phyloP scores from a whole-genome alignment of 2,329 filamentous ascomycete species.

The Aaosphaeria pasadenensis region DNA sequence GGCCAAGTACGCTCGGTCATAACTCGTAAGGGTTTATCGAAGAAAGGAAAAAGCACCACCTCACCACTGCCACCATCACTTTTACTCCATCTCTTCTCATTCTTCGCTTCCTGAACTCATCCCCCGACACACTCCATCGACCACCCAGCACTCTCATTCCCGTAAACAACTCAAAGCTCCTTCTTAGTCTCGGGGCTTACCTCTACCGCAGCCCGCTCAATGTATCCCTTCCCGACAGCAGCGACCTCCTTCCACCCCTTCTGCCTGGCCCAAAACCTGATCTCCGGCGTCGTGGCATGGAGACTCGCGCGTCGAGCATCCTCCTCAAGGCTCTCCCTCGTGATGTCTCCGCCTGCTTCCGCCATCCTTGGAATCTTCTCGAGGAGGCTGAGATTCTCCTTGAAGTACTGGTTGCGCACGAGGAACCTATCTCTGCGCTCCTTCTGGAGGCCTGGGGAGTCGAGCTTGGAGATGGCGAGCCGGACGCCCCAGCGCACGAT shows the following conservation, averaged over 20 bases:
- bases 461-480: constrained; percentile 72
- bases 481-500: constrained; percentile 69
- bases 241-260: constrained; percentile 50
- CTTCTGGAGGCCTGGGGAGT: constrained; percentile 81
- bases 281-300: constrained; percentile 40
- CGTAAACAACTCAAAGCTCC: constrained; percentile 5
- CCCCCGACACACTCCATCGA: no score
- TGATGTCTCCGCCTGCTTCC: constrained; percentile 57
- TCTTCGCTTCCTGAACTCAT: no score
- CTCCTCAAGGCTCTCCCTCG: constrained; percentile 62
- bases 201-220: constrained; percentile 7
- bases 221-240: constrained; percentile 44
- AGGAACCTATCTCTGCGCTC: constrained; percentile 78
- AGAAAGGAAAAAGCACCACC: no score
- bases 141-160: no score
- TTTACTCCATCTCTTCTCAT: no score
- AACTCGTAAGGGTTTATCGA: no score
- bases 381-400: constrained; percentile 65
- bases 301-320: constrained; percentile 44
- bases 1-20: no score
- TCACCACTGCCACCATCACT: no score
- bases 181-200: constrained; percentile 14
- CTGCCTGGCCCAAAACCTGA: constrained; percentile 54
- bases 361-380: constrained; percentile 40
- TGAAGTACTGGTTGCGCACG: constrained; percentile 74